Base-by-base conservation (phyloP, 1,139 yeast species). In the Starmera stellimalicola region DNA sequence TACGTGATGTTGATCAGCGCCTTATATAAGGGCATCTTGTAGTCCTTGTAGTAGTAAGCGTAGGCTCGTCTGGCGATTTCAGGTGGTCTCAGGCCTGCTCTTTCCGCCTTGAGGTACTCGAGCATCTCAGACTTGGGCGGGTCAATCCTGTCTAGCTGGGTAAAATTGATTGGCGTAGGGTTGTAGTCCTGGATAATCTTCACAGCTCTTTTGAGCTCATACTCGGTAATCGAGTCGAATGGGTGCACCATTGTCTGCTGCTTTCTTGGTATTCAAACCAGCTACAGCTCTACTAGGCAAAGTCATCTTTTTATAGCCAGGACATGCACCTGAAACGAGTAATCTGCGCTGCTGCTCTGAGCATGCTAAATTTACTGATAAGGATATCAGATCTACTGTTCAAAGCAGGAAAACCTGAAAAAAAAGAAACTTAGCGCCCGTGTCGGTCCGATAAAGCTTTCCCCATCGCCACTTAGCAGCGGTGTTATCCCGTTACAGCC, bases 61-160 rank as follows among this genome's bases (percentile, higher is more conserved):
- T 77, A 81, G 22, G 77, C 71, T 33, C 80, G 65, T 62, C 94
- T 74, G 34, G 82, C 65, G 39, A 77, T 72, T 17, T 57, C 52
- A 28, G 84, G 81, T 32, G 73, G 58, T 16, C 71, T 63, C 26
- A 54, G 55, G 32, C 70, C 62, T 36, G 60, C 55, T 47, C 64
- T 70, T 60, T 81, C 88, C 36, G 85, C 82, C 38, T 73, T 81
- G 43, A 84, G 63, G 56, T 68, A 82, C 46, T 68, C 71, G 40
- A 76, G 56, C 79, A 83, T 77, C 44, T 70, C 74, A 47, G 71
- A 63, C 68, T 84, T 84, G 41, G 94, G 93, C 22, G 95, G 94
- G 53, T 84, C 94, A 37, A 74, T 56, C 49, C 76, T 70, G 51
- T 81, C 91, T 37, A 82, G 63, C 52, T 75, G 83, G 47, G 77